Conservation (phyloP, 2,329 filamentous ascomycete species). For the Berkeleyomyces basicola region DNA sequence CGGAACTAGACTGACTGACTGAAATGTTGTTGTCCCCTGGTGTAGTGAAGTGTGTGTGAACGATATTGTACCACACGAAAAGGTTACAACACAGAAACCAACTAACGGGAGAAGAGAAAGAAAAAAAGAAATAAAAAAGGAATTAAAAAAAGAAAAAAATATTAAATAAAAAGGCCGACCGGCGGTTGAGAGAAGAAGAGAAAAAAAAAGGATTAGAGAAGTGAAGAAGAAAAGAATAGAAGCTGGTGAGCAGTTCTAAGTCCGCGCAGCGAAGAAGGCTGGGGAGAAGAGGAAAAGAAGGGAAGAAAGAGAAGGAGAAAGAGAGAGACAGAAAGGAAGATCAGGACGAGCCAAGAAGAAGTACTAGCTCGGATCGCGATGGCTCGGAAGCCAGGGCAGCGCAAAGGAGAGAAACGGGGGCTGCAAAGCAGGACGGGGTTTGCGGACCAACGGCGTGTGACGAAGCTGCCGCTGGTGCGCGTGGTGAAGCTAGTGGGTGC, state of each 20-base stretch:
- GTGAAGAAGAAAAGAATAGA: constrained; percentile 7
- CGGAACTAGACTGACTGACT: background rate
- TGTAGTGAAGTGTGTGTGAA: background rate
- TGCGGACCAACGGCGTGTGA: background rate
- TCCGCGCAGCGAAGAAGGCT: constrained; percentile 1
- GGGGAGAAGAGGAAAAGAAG: constrained; percentile 2
- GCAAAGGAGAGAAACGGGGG: background rate
- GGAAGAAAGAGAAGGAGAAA: constrained; percentile 9
- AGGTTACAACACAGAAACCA: background rate
- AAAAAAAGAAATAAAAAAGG: constrained; percentile 1
- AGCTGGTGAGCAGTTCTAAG: constrained; percentile 3
- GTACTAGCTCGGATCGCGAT: constrained; percentile 1
- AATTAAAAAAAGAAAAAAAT: constrained; percentile 2
- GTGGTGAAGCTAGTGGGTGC: background rate
- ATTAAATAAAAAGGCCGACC: constrained; percentile 9
- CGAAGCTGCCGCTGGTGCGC: background rate
- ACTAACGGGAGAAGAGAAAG: background rate
- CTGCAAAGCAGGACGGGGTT: background rate
- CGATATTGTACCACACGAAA: background rate
- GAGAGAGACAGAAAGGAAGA: background rate
- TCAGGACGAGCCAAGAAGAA: background rate
- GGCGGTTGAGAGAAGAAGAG: background rate
- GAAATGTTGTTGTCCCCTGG: background rate
- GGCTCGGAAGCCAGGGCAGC: background rate
- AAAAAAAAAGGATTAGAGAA: background rate